A percentile compares a stretch with the other conserved stretches of the same genome.
phyloP scores from a whole-genome alignment of 2,329 filamentous ascomycete species.

The Cladobotryum mycophilum region DNA sequence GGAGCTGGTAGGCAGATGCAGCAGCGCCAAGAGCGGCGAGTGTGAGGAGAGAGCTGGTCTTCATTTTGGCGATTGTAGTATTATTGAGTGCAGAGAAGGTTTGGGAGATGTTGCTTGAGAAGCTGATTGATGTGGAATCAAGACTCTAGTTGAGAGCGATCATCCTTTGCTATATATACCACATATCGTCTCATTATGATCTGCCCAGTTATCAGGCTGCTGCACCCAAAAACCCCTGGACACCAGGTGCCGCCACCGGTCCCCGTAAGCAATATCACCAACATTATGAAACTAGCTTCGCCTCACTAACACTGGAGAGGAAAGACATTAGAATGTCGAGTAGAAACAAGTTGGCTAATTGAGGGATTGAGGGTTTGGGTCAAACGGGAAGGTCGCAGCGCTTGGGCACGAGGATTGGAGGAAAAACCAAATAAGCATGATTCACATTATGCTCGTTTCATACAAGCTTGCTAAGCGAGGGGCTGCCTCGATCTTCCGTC shows the following conservation, averaged over 20 bases:
- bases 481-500: no score
- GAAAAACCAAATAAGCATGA: background rate
- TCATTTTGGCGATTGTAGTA: slow-evolving; percentile 2
- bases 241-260: no score
- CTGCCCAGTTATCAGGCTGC: no score
- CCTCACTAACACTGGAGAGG: background rate
- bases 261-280: background rate
- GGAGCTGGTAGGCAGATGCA: slow-evolving; percentile 11
- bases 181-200: no score
- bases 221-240: no score
- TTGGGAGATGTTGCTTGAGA: background rate
- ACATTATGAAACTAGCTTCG: background rate
- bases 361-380: background rate
- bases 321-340: background rate
- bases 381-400: background rate
- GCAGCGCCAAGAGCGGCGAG: slow-evolving; percentile 11
- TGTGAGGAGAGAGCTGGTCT: slow-evolving; percentile 2
- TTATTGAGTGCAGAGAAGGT: background rate
- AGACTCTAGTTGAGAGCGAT: no score
- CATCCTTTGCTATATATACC: no score
- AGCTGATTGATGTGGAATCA: background rate
- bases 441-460: no score
- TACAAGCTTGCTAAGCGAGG: no score
- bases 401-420: background rate
- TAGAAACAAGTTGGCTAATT: background rate